These are phyloP conservation scores for Clavulina sp. DNA, from an alignment of 768 basidiomycete genomes.

Conservation along the genomic window DNA sequence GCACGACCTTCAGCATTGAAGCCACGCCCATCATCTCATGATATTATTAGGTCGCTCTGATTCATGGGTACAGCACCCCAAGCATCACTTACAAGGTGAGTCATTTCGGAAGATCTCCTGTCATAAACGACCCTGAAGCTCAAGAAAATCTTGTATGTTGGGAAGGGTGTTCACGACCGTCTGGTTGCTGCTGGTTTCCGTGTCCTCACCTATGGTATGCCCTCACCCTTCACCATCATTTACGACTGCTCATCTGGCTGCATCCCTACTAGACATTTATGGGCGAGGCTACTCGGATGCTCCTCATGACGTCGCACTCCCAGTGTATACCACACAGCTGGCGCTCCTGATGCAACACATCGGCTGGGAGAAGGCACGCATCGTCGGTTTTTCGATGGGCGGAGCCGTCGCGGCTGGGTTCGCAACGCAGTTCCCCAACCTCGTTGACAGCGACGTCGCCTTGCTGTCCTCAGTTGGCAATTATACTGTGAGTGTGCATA, in stretches of 20 bases:
- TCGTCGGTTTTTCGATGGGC: conserved; percentile 69
- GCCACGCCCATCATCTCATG: neutral
- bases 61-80: conserved; percentile 64
- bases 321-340: conserved; percentile 65
- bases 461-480: conserved; percentile 59
- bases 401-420: conserved; percentile 60
- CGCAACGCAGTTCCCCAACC: conserved; percentile 48
- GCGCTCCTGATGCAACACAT: conserved; percentile 68
- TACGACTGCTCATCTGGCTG: neutral
- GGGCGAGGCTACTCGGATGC: conserved; percentile 75
- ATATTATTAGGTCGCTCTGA: conserved; percentile 42
- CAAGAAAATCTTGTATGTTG: no score
- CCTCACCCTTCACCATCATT: neutral
- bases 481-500: conserved; percentile 25
- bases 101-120: neutral
- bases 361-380: conserved; percentile 45
- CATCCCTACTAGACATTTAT: conserved; percentile 39
- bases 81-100: conserved; percentile 47
- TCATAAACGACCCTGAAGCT: neutral
- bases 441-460: conserved; percentile 45
- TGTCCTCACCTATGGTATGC: conserved; percentile 53
- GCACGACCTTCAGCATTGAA: neutral
- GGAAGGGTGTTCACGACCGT: conserved; percentile 42
- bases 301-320: conserved; percentile 48
- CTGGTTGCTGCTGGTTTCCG: conserved; percentile 49